Evolutionary conservation across 371 early-diverging fungal species (phyloP), one percentile per base, ranked within the genome.

Genomic region (Nematocida parisii): DNA sequence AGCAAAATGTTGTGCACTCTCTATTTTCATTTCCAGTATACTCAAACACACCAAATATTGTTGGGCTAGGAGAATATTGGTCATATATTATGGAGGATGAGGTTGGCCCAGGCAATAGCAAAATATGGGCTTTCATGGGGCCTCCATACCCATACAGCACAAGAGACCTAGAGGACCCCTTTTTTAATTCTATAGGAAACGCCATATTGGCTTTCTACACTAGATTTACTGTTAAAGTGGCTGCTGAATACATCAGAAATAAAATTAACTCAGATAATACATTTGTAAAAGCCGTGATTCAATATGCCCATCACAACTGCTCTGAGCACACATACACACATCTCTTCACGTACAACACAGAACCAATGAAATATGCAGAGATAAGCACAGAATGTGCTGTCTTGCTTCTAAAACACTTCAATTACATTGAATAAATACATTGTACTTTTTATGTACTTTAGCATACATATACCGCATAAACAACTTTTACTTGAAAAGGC

Each of bases 131-230:
- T 9, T 27, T 7, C 20, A 22, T 22, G 24, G n/a, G 24, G 2
- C 58, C 58, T 58, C 58, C 27, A 27, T 58, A 58, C 22, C 58
- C 58, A 27, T 58, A 58, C 22, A 9, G 9, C 11, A 22, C 9
- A n/a, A 27, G 22, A 22, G 4, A 22, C n/a, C n/a, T 58, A 22
- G 58, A 58, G 4, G 58, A 58, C 27, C 58, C 58, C 20, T 58
- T 58, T 22, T 58, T 58, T 58, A 7, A 27, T 7, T 58, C 58
- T 9, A 22, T 58, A 27, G 58, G 58, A n/a, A 58, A 58, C 22
- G 58, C 58, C 7, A n/a, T 58, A 9, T 7, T 58, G 7, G 58
- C 58, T n/a, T 58, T 58, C 58, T 58, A 58, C 58, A 58, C 58
- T 22, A 58, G 58, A 58, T 58, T 58, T 58, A 58, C 58, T 22